Evolutionary conservation across 108 stramenopile species (phyloP), one percentile per base, ranked within the genome.

Genomic region (Cyclotella distinguenda): DNA sequence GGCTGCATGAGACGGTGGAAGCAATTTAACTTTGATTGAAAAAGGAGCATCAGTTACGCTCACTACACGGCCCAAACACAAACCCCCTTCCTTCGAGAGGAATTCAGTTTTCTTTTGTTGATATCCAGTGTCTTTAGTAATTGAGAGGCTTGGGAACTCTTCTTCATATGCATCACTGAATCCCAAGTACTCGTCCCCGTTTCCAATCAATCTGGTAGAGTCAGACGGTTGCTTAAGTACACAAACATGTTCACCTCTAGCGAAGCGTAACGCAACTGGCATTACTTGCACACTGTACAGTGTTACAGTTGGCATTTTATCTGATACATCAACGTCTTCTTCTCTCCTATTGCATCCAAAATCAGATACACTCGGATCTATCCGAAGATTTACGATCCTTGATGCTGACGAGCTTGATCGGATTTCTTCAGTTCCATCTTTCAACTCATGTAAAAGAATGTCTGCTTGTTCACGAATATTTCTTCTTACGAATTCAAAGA

Each of bases 331-430:
- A 4, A 7, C 25, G 9, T 50, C 49, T 5, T 50, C 45, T 50
- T 6, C 49, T 15, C 26, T 50, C 9, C 8, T 11, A 10, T 38
- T 11, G 8, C 11, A 23, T 9, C 13, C 49, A 26, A 50, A 50
- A 23, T 27, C 28, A 12, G 49, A 50, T 27, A 50, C 25, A 27
- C 23, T 50, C 2, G 49, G 49, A 9, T 50, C 49, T 22, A 50
- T 50, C 7, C 49, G 49, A 4, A 50, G 23, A 26, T 50, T 50
- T 13, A 26, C 25, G 26, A 50, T 7, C 4, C 49, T 5, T 4
- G 49, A 50, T 12, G 49, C 25, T 10, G 26, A 26, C 49, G 49
- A 50, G 49, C 49, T 50, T 26, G 49, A 50, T 26, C 49, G 19
- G 3, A 50, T 50, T 9, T 50, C 49, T 26, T 50, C 23, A 26